Base-by-base conservation (phyloP, 768 basidiomycete species). In the Tylopilus balloui region DNA sequence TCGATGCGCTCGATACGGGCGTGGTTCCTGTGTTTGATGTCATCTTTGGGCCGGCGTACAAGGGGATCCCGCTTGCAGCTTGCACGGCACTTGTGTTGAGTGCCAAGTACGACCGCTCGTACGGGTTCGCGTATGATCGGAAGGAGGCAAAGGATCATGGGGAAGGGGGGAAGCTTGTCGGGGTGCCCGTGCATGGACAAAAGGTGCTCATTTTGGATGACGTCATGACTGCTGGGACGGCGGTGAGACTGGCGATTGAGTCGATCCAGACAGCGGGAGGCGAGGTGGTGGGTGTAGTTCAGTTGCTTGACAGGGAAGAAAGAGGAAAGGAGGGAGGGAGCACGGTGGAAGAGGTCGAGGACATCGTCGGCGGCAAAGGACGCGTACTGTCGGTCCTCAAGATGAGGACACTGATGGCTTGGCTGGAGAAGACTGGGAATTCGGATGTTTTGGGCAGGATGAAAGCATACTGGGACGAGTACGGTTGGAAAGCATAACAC, bases 111-210 rank as follows among this genome's bases (percentile, higher is more conserved):
- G 69, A 72, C 4, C 74, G 81, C 35, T 72, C 78, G 28, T 81
- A 93, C 24, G 91, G 88, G 0, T 91, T 90, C 56, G 86, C 88
- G 19, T 96, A 93, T 59, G 93, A 97, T 63, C 80, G 95, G 40
- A 99, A 99, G 69, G 95, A 99, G 68, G 83, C 74, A 20, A 99
- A 99, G 66, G 88, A 89, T 54, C 95, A 99, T 60, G 95, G 95
- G 4, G 95, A 99, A 67, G 95, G 96, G 4, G 95, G 95, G 0
- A 75, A 77, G 42, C 79, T 95, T 63, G 92, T 99, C 52, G 96
- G 95, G 19, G 84, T 86, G 3, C 71, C 86, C 3, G 77, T 96
- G n/a, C 72, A 78, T 45, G 91, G 87, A 20, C 84, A 88, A 65
- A 75, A 77, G 42, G 89, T 98, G 3, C 79, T 98, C 43, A 79